Evolutionary conservation across 164 flowering plant species (phyloP).

Genomic region (Liriodendron chinense): DNA sequence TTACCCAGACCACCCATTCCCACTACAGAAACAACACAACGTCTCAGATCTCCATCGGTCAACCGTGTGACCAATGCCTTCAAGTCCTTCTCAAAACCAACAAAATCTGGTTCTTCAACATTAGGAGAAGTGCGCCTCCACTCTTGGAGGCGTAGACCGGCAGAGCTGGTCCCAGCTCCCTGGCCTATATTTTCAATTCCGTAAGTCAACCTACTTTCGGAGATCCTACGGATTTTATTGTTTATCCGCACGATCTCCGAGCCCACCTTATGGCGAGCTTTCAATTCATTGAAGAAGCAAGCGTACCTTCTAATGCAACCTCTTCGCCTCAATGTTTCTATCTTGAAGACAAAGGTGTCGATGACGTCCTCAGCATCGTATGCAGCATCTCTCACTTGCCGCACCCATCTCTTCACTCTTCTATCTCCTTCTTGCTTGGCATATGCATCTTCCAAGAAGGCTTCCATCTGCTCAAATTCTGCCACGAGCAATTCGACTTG

Average conservation of each 20-base stretch:
- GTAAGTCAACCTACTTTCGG: background rate
- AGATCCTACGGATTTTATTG: background rate
- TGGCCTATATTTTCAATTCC: background rate
- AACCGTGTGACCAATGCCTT: background rate
- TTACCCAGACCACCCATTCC: background rate
- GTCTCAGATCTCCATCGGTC: background rate
- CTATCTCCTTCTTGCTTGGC: background rate
- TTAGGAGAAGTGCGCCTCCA: background rate
- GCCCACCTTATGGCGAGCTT: background rate
- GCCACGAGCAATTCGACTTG: background rate
- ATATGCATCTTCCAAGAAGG: background rate
- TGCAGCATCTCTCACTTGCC: background rate
- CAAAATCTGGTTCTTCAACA: background rate
- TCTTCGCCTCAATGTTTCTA: background rate
- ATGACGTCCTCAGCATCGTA: background rate
- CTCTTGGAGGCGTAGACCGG: background rate
- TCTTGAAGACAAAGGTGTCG: background rate
- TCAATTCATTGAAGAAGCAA: background rate
- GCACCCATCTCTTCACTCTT: background rate
- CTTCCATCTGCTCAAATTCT: background rate
- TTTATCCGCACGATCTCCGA: background rate
- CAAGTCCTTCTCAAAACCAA: background rate
- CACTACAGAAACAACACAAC: background rate
- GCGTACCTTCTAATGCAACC: background rate
- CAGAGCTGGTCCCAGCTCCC: background rate